phyloP scores from a whole-genome alignment of 768 basidiomycete species.

The Suillus ampliporus region DNA sequence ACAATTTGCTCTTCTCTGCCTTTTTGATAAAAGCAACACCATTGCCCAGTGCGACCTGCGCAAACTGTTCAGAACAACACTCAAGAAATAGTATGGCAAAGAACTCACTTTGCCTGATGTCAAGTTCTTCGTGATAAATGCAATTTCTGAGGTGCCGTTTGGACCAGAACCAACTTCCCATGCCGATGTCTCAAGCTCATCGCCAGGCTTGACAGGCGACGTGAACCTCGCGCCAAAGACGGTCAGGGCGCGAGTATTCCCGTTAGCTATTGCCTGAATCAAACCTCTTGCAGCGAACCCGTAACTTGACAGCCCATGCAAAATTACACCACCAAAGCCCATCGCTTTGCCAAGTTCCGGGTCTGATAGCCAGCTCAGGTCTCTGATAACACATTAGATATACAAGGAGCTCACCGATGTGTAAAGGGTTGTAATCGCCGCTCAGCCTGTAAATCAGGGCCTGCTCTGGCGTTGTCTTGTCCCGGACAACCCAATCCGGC shows the following conservation, averaged over 20 bases:
- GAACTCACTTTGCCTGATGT: slow-evolving; percentile 59
- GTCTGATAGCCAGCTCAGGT: slow-evolving; percentile 47
- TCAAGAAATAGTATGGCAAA: slow-evolving; percentile 3
- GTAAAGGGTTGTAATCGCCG: slow-evolving; percentile 82
- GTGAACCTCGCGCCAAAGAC: slow-evolving; percentile 81
- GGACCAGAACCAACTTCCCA: slow-evolving; percentile 80
- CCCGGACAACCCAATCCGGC: slow-evolving; percentile 64
- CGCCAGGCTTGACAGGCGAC: slow-evolving; percentile 82
- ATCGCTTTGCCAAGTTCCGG: slow-evolving; percentile 71
- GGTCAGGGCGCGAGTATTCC: slow-evolving; percentile 65
- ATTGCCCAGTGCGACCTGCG: slow-evolving; percentile 57
- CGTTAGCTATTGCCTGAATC: slow-evolving; percentile 63
- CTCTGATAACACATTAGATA: not conserved
- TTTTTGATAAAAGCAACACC: slow-evolving; percentile 71
- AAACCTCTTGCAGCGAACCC: slow-evolving; percentile 84
- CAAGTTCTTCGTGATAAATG: slow-evolving; percentile 66
- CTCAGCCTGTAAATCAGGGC: slow-evolving; percentile 75
- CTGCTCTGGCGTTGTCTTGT: slow-evolving; percentile 69
- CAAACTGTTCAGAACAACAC: slow-evolving; percentile 8
- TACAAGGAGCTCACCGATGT: slow-evolving; percentile 56
- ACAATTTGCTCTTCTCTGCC: slow-evolving; percentile 50
- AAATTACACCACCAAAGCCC: slow-evolving; percentile 85
- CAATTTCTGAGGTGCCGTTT: slow-evolving; percentile 59
- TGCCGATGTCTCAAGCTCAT: slow-evolving; percentile 74
- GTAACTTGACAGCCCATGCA: slow-evolving; percentile 83